A percentile compares a stretch with the other conserved stretches of the same genome.
Conservation (phyloP, 768 basidiomycete genomes). For the Rhodosporidiobolus sp. region DNA sequence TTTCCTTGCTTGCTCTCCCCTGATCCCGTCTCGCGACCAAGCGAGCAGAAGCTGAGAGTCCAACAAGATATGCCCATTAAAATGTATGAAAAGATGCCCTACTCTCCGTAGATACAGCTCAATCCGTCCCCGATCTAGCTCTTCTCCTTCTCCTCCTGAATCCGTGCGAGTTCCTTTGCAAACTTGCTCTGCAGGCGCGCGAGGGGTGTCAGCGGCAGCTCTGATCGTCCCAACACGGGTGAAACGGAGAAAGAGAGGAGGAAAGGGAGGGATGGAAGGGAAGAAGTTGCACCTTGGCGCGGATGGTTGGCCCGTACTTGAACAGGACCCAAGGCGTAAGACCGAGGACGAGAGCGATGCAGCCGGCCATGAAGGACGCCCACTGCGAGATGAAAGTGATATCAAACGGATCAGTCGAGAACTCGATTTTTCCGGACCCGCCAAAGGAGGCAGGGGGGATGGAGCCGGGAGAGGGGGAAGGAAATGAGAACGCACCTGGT, state of each 20-base stretch:
- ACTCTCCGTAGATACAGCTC: too few relatives aligned
- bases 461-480: not conserved
- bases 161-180: conserved; percentile 35
- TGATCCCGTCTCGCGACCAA: too few relatives aligned
- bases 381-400: conserved; percentile 42
- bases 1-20: too few relatives aligned
- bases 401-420: not conserved
- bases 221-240: too few relatives aligned
- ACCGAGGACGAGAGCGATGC: conserved; percentile 3
- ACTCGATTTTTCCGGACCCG: too few relatives aligned
- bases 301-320: conserved; percentile 41
- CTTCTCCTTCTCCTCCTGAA: not conserved
- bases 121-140: not conserved
- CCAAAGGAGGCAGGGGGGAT: not conserved
- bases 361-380: conserved; percentile 41
- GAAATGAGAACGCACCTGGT: conserved; percentile 49
- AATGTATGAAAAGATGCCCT: too few relatives aligned
- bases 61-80: too few relatives aligned
- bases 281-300: conserved; percentile 47
- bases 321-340: conserved; percentile 16
- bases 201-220: too few relatives aligned
- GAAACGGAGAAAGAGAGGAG: not conserved
- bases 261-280: conserved; percentile 3
- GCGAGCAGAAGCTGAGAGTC: too few relatives aligned
- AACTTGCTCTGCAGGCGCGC: conserved; percentile 13